Percentiles rank a stretch among this genome's conserved stretches.
phyloP scores from a whole-genome alignment of 2,329 filamentous ascomycete species.

The Arthrobotrys sphaeroides region DNA sequence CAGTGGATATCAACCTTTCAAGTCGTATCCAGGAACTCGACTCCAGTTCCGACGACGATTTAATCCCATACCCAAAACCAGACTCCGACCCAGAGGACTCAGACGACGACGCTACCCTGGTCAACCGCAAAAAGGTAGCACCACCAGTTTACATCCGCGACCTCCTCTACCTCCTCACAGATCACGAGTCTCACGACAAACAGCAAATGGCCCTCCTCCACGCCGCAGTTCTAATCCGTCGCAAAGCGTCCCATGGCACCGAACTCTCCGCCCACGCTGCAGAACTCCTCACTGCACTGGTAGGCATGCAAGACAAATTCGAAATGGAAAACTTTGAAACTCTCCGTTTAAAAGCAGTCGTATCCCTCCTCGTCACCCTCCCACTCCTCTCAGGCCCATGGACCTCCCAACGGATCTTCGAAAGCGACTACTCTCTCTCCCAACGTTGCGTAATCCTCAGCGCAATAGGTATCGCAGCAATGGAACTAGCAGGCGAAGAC shows the following conservation, averaged over 20 bases:
- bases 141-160: conserved; percentile 92
- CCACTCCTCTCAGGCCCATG: conserved; percentile 82
- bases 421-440: conserved; percentile 87
- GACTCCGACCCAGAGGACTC: conserved; percentile 90
- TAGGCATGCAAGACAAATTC: conserved; percentile 85
- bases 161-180: conserved; percentile 78
- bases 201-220: conserved; percentile 81
- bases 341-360: conserved; percentile 79
- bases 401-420: conserved; percentile 86
- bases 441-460: conserved; percentile 85
- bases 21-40: conserved; percentile 72
- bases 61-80: conserved; percentile 83
- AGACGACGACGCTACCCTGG: conserved; percentile 87
- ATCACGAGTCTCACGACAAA: conserved; percentile 83
- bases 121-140: conserved; percentile 82
- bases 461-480: conserved; percentile 79
- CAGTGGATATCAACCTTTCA: conserved; percentile 61
- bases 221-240: conserved; percentile 81
- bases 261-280: conserved; percentile 86
- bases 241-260: conserved; percentile 86
- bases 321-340: conserved; percentile 81
- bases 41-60: conserved; percentile 69
- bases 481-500: conserved; percentile 84
- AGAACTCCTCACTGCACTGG: conserved; percentile 78
- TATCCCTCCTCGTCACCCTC: conserved; percentile 79